Percentiles rank a stretch among this genome's conserved stretches.
phyloP scores from a whole-genome alignment of 208 protist genomes.

The Ichthyophonus hoferi region DNA sequence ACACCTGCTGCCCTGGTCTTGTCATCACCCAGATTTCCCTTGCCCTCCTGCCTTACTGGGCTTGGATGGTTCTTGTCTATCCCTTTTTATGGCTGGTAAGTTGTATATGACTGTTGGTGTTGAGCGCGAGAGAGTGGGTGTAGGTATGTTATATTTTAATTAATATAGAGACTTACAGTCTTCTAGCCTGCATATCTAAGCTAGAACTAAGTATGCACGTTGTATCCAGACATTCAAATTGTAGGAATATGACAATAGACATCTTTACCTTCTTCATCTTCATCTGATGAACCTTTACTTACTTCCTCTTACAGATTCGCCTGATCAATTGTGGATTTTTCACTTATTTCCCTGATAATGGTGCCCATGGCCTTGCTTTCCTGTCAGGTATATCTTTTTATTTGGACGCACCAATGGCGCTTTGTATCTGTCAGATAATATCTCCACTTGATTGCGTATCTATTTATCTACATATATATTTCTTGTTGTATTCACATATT shows the following conservation, averaged over 20 bases:
- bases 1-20: constrained; percentile 33
- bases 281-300: not conserved
- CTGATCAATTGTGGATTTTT: not conserved
- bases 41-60: constrained; percentile 23
- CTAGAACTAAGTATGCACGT: not conserved
- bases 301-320: not conserved
- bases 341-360: not conserved
- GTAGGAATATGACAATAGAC: not conserved
- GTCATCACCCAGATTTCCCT: constrained; percentile 27
- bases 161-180: too few relatives aligned
- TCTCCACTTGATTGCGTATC: too few relatives aligned
- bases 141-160: not conserved
- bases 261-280: not conserved
- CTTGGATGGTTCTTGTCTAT: constrained; percentile 19
- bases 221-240: not conserved
- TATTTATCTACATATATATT: too few relatives aligned
- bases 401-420: too few relatives aligned
- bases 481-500: too few relatives aligned
- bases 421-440: too few relatives aligned
- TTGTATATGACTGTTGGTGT: not conserved
- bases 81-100: constrained; percentile 29
- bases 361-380: not conserved
- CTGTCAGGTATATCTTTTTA: not conserved
- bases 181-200: not conserved
- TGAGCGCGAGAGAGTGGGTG: not conserved